These are phyloP conservation scores for Speleostelium caveatum DNA, from an alignment of 78 protist species.

Conservation along the genomic window DNA sequence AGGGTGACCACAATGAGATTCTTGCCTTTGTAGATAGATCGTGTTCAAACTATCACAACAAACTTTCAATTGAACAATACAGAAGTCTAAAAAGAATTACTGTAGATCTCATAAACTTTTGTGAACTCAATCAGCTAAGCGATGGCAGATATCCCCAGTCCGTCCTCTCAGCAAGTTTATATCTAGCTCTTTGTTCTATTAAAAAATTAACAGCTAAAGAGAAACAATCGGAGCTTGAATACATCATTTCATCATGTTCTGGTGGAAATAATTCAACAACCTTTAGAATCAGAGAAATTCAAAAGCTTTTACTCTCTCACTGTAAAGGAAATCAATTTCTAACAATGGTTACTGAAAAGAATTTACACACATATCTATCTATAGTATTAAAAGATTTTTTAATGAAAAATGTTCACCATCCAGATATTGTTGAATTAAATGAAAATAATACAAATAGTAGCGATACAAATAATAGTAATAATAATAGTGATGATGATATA, in stretches of 20 bases:
- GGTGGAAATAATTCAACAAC: neutral
- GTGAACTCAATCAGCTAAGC: neutral
- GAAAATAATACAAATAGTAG: neutral
- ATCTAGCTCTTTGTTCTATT: neutral
- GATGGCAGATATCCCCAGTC: slow-evolving; percentile 20
- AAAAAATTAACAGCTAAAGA: neutral
- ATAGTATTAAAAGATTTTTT: slow-evolving; percentile 16
- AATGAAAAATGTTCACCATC: neutral
- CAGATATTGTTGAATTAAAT: neutral
- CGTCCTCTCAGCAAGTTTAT: slow-evolving; percentile 2
- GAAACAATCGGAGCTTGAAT: neutral
- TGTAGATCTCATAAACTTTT: neutral
- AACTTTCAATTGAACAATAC: neutral
- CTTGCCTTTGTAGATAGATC: neutral
- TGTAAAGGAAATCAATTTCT: neutral
- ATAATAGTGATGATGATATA: neutral
- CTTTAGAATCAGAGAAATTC: neutral
- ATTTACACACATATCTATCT: neutral
- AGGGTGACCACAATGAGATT: neutral
- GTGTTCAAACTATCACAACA: neutral
- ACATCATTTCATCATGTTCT: neutral
- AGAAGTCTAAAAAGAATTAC: neutral
- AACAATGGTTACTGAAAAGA: neutral
- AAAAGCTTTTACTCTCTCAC: neutral
- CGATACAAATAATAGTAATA: neutral